Conservation (phyloP, 306 rosid species). For the Dicorynia guianensis region DNA sequence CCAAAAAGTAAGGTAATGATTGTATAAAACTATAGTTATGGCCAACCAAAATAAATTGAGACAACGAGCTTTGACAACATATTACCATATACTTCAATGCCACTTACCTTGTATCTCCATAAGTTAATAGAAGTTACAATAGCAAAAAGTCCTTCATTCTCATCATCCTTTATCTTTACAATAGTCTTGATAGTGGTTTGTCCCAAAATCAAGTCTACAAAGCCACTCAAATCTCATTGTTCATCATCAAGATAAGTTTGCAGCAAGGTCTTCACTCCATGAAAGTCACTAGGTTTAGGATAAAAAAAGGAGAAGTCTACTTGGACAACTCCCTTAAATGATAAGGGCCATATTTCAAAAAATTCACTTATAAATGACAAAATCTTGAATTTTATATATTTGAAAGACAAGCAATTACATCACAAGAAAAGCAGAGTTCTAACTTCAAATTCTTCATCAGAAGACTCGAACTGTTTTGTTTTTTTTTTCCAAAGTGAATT, state of each 20-base stretch:
- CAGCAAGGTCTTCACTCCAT: slow-evolving; percentile 67
- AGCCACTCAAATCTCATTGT: slow-evolving; percentile 63
- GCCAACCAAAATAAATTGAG: background rate
- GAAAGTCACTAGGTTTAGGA: slow-evolving; percentile 63
- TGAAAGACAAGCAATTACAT: background rate
- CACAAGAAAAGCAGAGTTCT: slow-evolving; percentile 18
- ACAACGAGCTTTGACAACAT: background rate
- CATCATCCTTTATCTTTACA: slow-evolving; percentile 57
- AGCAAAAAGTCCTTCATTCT: slow-evolving; percentile 56
- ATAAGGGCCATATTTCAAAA: background rate
- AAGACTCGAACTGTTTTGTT: slow-evolving; percentile 51
- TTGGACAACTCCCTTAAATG: slow-evolving; percentile 56
- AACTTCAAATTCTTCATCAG: slow-evolving; percentile 74
- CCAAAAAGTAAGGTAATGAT: background rate
- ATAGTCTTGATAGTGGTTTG: slow-evolving; percentile 57
- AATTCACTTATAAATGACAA: background rate
- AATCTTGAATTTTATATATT: background rate
- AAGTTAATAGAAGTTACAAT: slow-evolving; percentile 57
- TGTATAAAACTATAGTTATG: background rate
- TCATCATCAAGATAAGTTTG: slow-evolving; percentile 57
- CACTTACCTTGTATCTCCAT: slow-evolving; percentile 57
- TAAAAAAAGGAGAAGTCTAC: slow-evolving; percentile 65
- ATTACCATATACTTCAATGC: background rate
- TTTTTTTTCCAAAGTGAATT: slow-evolving; percentile 17
- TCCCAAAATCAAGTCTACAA: slow-evolving; percentile 53